Conservation (phyloP, 2,329 filamentous ascomycete species). For the Aplosporella prunicola region DNA sequence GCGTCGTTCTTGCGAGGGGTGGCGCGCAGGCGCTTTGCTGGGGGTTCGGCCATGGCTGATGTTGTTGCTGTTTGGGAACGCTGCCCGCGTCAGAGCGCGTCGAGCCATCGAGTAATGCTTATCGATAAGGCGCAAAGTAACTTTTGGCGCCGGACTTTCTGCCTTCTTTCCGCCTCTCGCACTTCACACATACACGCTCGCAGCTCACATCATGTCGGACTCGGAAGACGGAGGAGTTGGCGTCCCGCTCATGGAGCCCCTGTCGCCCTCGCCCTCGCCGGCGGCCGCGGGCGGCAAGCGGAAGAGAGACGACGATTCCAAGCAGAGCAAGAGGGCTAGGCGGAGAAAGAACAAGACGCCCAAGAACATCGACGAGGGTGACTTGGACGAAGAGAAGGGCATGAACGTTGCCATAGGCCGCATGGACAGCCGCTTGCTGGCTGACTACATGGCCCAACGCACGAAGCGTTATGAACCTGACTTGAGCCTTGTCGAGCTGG, state of each 20-base stretch:
- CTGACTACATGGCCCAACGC: slow-evolving; percentile 76
- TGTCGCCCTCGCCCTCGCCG: slow-evolving; percentile 24
- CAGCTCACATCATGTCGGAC: slow-evolving; percentile 33
- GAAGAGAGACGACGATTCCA: slow-evolving; percentile 21
- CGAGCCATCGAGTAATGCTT: too few relatives aligned
- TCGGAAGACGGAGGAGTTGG: slow-evolving; percentile 34
- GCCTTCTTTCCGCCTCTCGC: slow-evolving; percentile 2
- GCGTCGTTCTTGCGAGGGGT: slow-evolving; percentile 18
- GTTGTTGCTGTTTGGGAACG: background rate
- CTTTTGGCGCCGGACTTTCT: slow-evolving; percentile 8
- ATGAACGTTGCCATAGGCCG: slow-evolving; percentile 71
- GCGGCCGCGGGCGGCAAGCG: slow-evolving; percentile 32
- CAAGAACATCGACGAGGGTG: slow-evolving; percentile 55
- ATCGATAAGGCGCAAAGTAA: slow-evolving; percentile 9
- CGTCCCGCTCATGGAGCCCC: slow-evolving; percentile 35
- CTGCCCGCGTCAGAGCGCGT: background rate
- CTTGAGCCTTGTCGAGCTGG: slow-evolving; percentile 72
- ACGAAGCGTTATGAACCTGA: slow-evolving; percentile 70
- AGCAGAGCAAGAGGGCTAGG: slow-evolving; percentile 34
- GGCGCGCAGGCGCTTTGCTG: slow-evolving; percentile 26
- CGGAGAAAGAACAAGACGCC: slow-evolving; percentile 49
- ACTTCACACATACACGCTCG: slow-evolving; percentile 14
- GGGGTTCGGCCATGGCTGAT: slow-evolving; percentile 25
- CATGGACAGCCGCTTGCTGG: slow-evolving; percentile 75
- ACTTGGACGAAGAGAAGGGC: slow-evolving; percentile 38